Evolutionary conservation across 495 filamentous ascomycete species (phyloP).

Genomic region (Penicillium subrubescens): DNA sequence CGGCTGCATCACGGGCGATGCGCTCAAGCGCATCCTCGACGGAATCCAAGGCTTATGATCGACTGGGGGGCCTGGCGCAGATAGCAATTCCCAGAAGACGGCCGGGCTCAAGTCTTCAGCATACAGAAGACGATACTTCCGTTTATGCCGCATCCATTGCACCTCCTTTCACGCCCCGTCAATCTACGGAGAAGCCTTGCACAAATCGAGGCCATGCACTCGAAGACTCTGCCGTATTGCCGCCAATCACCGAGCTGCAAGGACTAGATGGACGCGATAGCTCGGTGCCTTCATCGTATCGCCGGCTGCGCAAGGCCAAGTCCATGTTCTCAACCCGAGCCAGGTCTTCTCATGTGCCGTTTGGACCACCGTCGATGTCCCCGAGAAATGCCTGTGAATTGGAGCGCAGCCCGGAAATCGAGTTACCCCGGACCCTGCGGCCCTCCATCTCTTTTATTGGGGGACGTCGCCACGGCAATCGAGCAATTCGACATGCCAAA

Average conservation of each 20-base stretch:
- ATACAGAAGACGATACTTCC: constrained; percentile 11
- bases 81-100: constrained; percentile 42
- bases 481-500: constrained; percentile 32
- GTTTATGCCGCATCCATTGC: background rate
- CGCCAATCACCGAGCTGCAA: constrained; percentile 37
- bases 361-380: constrained; percentile 22
- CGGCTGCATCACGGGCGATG: constrained; percentile 70
- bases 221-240: constrained; percentile 29
- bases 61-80: constrained; percentile 37
- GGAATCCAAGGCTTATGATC: constrained; percentile 36
- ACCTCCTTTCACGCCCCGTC: constrained; percentile 8
- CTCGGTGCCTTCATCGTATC: constrained; percentile 72
- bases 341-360: constrained; percentile 32
- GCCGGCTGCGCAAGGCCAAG: constrained; percentile 70
- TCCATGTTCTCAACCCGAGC: constrained; percentile 67
- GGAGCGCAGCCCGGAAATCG: constrained; percentile 26
- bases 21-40: constrained; percentile 50
- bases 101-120: constrained; percentile 17
- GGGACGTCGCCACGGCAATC: constrained; percentile 27
- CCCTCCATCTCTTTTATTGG: constrained; percentile 68
- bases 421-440: constrained; percentile 36
- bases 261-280: constrained; percentile 61
- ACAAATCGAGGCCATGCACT: constrained; percentile 12
- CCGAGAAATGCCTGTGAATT: constrained; percentile 14
- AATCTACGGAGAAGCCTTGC: background rate